Evolutionary conservation across 2,329 filamentous ascomycete species (phyloP), one percentile per base, ranked within the genome.

Genomic region (Hypoxylon sp.): DNA sequence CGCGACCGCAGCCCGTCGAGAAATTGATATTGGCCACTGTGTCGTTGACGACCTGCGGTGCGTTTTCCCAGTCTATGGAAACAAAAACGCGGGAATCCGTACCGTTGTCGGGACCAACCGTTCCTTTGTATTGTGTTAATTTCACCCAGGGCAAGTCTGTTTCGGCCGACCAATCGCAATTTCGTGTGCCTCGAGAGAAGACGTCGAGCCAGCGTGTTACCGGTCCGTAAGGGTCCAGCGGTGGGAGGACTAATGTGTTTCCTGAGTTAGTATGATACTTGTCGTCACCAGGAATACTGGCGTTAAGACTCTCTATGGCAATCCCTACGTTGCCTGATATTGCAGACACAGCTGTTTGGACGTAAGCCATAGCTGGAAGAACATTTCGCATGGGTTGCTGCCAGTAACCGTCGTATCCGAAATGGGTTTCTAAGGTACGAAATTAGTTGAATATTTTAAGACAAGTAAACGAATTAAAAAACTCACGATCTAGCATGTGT

Each of bases 301-400:
- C 89, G 65, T 91, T 90, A 63, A 82, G 84, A 1, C 85, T 88
- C 72, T 92, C 88, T 1, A 90, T 81, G 0, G 85, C 79, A 46
- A 92, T 79, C 20, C 88, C 87, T 57, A 92, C 79, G 56, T 88
- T 82, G 6, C 89, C 89, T 0, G 85, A 83, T 5, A 91, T 78
- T 4, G 84, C 84, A 11, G 82, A 81, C 54, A 89, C 85, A 1
- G 80, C 76, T 1, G 80, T 81, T 72, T 89, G 86, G 1, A 89
- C 85, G 67, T 85, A 89, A 4, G 82, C 77, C 65, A 91, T 80
- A 6, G 85, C 82, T 0, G 89, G 88, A 1, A 90, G 82, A 0
- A 84, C 84, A 71, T 92, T 90, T 32, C 88, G 81, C 89, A 91
- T 91, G 1, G 90, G 88, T 73, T 91, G 89, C 75, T 92, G 89